Conservation (phyloP, 352 stramenopile species). For the Peronosclerospora sorghi region DNA sequence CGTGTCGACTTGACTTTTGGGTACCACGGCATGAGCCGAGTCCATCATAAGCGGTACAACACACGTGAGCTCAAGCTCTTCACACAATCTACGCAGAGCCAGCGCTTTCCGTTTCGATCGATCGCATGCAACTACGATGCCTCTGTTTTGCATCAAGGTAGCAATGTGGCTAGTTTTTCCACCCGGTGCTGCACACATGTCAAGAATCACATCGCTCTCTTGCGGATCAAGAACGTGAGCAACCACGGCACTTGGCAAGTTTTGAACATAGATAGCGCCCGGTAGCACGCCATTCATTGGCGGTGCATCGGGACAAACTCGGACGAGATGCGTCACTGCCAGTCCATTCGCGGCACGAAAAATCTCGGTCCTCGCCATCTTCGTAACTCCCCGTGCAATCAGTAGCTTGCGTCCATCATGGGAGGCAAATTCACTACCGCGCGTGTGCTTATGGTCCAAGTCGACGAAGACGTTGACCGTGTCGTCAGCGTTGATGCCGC, state of each 20-base stretch:
- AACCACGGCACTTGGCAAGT: constrained; percentile 89
- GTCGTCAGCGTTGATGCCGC: constrained; percentile 64
- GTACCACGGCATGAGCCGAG: constrained; percentile 80
- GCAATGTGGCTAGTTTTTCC: constrained; percentile 90
- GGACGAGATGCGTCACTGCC: constrained; percentile 48
- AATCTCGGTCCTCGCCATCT: constrained; percentile 71
- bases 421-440: constrained; percentile 48
- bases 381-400: constrained; percentile 56
- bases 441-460: constrained; percentile 66
- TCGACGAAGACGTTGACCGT: constrained; percentile 82
- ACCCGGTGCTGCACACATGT: constrained; percentile 91
- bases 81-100: constrained; percentile 68
- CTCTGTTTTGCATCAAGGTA: constrained; percentile 85
- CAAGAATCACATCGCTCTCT: constrained; percentile 79
- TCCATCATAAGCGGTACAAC: constrained; percentile 64
- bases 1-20: constrained; percentile 24
- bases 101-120: constrained; percentile 86
- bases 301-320: constrained; percentile 73
- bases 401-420: constrained; percentile 77
- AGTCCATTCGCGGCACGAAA: constrained; percentile 58
- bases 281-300: constrained; percentile 81
- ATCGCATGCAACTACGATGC: constrained; percentile 81
- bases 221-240: constrained; percentile 81
- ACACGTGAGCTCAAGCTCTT: constrained; percentile 43
- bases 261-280: constrained; percentile 87